Conservation (phyloP, 1,284 basidiomycete species). For the Amylostereum areolatum region DNA sequence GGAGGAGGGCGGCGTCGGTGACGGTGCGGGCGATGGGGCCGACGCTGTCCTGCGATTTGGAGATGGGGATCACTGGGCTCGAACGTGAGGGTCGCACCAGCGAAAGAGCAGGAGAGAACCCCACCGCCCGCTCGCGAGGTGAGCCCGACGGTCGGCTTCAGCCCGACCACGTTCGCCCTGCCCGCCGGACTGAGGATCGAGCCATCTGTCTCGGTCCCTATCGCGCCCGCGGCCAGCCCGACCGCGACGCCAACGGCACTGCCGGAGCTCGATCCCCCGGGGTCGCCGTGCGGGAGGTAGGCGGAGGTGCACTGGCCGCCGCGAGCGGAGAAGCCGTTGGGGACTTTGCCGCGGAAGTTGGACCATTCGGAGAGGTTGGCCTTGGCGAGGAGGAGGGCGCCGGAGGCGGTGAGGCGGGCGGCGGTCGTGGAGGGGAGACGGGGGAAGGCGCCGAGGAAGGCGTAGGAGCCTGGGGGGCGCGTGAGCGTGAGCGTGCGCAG, state of each 20-base stretch:
- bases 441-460: conserved; percentile 33
- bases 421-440: conserved; percentile 35
- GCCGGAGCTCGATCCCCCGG: conserved; percentile 31
- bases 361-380: conserved; percentile 26
- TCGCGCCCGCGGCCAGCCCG: conserved; percentile 8
- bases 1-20: conserved; percentile 52
- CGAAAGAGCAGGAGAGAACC: background rate
- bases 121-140: conserved; percentile 59
- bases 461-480: conserved; percentile 30
- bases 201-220: conserved; percentile 31
- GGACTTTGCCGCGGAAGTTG: conserved; percentile 18
- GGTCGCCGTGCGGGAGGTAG: conserved; percentile 14
- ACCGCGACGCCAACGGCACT: conserved; percentile 19
- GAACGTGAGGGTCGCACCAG: background rate
- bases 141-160: conserved; percentile 58
- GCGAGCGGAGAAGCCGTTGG: conserved; percentile 24
- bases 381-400: conserved; percentile 37
- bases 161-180: conserved; percentile 50
- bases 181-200: conserved; percentile 29
- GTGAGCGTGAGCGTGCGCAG: background rate
- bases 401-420: conserved; percentile 32
- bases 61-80: conserved; percentile 50
- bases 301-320: conserved; percentile 20
- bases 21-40: conserved; percentile 57
- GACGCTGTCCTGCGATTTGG: conserved; percentile 57